phyloP scores from a whole-genome alignment of 768 basidiomycete species.

The Trametes cubensis region DNA sequence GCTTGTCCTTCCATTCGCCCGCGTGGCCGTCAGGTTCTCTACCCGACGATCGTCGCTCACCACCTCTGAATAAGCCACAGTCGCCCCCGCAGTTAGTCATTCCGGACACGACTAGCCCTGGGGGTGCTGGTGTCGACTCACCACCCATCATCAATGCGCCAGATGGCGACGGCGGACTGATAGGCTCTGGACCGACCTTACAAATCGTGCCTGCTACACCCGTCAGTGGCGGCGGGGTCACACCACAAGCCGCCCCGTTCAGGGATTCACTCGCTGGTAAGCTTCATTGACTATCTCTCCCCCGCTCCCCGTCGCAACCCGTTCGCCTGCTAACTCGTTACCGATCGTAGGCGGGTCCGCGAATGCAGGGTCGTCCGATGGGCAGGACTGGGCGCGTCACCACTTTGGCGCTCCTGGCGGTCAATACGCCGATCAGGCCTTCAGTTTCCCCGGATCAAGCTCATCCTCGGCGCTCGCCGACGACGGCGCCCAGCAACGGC shows the following conservation, averaged over 20 bases:
- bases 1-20: constrained; percentile 67
- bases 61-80: constrained; percentile 54
- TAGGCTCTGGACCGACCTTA: constrained; percentile 59
- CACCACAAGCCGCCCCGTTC: constrained; percentile 52
- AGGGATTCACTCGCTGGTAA: constrained; percentile 56
- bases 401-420: constrained; percentile 18
- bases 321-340: neutral
- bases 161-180: constrained; percentile 52
- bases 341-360: constrained; percentile 8
- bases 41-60: constrained; percentile 47
- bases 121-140: constrained; percentile 41
- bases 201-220: constrained; percentile 86
- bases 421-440: constrained; percentile 22
- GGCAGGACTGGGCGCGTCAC: constrained; percentile 20
- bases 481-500: constrained; percentile 22
- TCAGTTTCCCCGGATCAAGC: constrained; percentile 24
- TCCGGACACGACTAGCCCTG: constrained; percentile 53
- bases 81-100: constrained; percentile 65
- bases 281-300: constrained; percentile 28
- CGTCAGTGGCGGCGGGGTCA: constrained; percentile 60
- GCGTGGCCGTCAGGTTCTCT: constrained; percentile 48
- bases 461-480: constrained; percentile 20
- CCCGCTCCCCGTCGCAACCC: neutral
- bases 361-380: constrained; percentile 16
- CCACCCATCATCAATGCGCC: constrained; percentile 64